Evolutionary conservation across 2,329 filamentous ascomycete species (phyloP).

Genomic region (Chaetomiaceae sp.): DNA sequence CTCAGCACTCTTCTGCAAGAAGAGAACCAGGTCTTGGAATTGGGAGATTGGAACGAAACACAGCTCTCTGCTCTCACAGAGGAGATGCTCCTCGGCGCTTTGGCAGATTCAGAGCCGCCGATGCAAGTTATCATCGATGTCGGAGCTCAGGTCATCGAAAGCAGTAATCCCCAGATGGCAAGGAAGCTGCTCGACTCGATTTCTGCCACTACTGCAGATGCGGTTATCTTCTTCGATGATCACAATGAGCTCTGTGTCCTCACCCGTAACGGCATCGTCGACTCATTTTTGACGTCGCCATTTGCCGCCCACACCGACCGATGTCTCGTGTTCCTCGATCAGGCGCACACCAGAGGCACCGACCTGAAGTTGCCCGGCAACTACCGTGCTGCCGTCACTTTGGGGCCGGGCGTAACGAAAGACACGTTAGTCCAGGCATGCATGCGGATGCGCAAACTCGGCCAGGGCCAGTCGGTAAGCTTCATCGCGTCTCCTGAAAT

Average conservation of each 20-base stretch:
- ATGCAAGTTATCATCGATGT: constrained; percentile 60
- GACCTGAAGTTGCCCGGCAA: constrained; percentile 52
- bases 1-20: constrained; percentile 52
- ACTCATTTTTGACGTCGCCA: constrained; percentile 54
- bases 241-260: constrained; percentile 44
- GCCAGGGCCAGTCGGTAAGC: constrained; percentile 59
- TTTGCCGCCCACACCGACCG: constrained; percentile 54
- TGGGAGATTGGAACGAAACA: constrained; percentile 30
- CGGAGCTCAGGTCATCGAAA: constrained; percentile 57
- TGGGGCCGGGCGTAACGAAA: constrained; percentile 63
- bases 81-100: constrained; percentile 40
- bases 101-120: constrained; percentile 36
- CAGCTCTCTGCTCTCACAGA: constrained; percentile 42
- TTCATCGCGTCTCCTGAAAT: constrained; percentile 61
- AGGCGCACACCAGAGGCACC: constrained; percentile 57
- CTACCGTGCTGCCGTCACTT: constrained; percentile 62
- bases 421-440: constrained; percentile 67
- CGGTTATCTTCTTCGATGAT: constrained; percentile 51
- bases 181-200: constrained; percentile 43
- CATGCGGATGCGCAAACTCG: constrained; percentile 67
- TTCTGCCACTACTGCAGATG: constrained; percentile 34
- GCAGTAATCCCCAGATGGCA: constrained; percentile 52
- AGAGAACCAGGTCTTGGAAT: constrained; percentile 48
- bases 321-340: constrained; percentile 57
- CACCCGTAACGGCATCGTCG: constrained; percentile 37